Evolutionary conservation across 2,329 filamentous ascomycete genomes (phyloP), one percentile per base, ranked within the genome.

Genomic region (Ophiostoma perfectum): DNA sequence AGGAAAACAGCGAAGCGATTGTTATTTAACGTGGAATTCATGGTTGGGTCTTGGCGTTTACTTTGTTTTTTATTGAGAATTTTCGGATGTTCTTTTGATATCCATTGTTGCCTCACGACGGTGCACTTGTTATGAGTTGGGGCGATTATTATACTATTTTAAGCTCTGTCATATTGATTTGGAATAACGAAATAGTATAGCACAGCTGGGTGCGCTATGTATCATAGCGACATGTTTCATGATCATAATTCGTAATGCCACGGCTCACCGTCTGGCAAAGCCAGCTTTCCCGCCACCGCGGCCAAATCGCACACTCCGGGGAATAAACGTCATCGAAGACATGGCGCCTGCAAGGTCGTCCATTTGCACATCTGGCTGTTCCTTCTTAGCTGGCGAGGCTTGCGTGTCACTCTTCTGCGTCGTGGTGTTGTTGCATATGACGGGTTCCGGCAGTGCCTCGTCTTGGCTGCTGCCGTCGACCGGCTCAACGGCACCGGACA

Each of bases 271-370:
- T 73, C 78, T 84, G 44, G 82, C 77, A 72, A 88, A 86, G 0
- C 85, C 85, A 55, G 81, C 77, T 69, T 81, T 82, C 64, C 82
- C 79, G 63, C 78, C 80, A n/a, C 55, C 55, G 3, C 81, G 82
- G 14, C 88, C 88, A 75, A 91, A 91, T 9, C 84, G 83, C 66
- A 92, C 79, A 72, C 85, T 89, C 27, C 82, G 81, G 18, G 90
- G 90, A 5, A 93, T 82, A 74, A 93, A 91, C 66, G 86, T 86
- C 70, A 93, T 78, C 3, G 88, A 81, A 0, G 89, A 90, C 88
- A 93, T 90, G 68, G 88, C 86, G 7, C 83, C 83, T 1, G 86
- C 79, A 4, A 93, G 79, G 67, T 84, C 83, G 62, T 88, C 85
- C 83, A 82, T 79, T 70, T 85, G 83, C 3, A 75, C 76, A 16